Conservation (phyloP, 768 basidiomycete species). For the Trametes elegans region DNA sequence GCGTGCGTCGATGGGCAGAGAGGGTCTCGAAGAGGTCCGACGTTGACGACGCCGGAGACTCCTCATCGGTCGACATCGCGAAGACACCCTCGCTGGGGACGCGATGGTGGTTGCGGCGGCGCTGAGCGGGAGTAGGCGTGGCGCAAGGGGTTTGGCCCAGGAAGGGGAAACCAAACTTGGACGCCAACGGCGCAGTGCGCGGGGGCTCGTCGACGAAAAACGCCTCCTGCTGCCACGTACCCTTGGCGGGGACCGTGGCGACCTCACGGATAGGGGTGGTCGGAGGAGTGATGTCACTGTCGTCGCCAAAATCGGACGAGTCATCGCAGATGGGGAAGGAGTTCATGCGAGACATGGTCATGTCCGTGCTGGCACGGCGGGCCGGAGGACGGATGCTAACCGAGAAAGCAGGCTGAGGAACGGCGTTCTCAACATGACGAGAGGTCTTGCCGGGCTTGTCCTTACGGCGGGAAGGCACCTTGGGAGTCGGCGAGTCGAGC, state of each 20-base stretch:
- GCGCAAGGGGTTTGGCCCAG: conserved; percentile 24
- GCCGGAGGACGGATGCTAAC: conserved; percentile 35
- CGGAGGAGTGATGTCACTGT: conserved; percentile 42
- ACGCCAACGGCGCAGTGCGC: conserved; percentile 50
- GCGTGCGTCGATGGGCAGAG: conserved; percentile 1
- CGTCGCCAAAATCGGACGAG: conserved; percentile 45
- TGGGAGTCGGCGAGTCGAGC: conserved; percentile 38
- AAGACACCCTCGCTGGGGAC: conserved; percentile 76
- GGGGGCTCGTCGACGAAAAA: conserved; percentile 37
- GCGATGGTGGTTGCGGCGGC: conserved; percentile 47
- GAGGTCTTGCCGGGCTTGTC: conserved; percentile 12
- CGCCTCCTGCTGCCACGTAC: conserved; percentile 30
- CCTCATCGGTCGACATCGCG: conserved; percentile 72
- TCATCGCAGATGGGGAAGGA: conserved; percentile 76
- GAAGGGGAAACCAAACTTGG: conserved; percentile 42
- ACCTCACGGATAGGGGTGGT: conserved; percentile 53
- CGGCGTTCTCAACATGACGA: conserved; percentile 24
- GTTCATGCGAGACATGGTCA: conserved; percentile 22
- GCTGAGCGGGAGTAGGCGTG: conserved; percentile 40
- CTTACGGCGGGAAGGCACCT: conserved; percentile 39
- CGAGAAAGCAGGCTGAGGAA: conserved; percentile 47
- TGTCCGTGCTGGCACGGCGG: conserved; percentile 34
- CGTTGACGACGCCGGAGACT: conserved; percentile 42
- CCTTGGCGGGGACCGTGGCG: conserved; percentile 25
- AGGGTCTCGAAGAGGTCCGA: conserved; percentile 31